phyloP scores from a whole-genome alignment of 306 rosid species.

The Glycyrrhiza uralensis region DNA sequence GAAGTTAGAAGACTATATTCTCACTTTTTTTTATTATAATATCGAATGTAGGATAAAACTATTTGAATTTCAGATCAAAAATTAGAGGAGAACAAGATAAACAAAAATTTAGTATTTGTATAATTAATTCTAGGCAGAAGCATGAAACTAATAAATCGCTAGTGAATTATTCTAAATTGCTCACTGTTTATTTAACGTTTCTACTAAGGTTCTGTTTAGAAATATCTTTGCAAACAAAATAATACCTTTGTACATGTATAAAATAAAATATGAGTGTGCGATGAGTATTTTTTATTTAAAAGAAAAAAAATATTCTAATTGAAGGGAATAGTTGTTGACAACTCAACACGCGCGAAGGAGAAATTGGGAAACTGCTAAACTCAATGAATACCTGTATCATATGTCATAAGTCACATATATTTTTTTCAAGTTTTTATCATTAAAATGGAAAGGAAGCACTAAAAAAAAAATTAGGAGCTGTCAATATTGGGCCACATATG shows the following conservation, averaged over 20 bases:
- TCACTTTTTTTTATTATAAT: background rate
- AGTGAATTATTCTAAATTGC: background rate
- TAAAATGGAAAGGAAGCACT: background rate
- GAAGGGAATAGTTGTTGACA: background rate
- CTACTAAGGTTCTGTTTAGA: background rate
- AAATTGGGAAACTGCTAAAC: background rate
- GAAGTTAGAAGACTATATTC: background rate
- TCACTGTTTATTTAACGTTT: background rate
- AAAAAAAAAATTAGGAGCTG: background rate
- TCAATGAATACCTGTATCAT: background rate
- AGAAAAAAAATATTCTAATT: background rate
- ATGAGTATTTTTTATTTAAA: background rate
- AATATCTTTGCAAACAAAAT: background rate
- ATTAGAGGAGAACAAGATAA: background rate
- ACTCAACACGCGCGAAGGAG: background rate
- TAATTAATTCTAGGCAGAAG: background rate
- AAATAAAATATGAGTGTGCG: background rate
- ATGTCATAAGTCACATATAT: background rate
- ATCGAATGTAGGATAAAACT: background rate
- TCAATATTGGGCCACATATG: slow-evolving; percentile 12
- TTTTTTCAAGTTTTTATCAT: background rate
- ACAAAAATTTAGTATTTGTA: background rate
- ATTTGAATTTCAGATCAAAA: background rate
- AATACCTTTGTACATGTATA: background rate
- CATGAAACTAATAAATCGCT: background rate